Evolutionary conservation across 345 rosid species (phyloP), one percentile per base, ranked within the genome.

Genomic region (Citrus hindsii): DNA sequence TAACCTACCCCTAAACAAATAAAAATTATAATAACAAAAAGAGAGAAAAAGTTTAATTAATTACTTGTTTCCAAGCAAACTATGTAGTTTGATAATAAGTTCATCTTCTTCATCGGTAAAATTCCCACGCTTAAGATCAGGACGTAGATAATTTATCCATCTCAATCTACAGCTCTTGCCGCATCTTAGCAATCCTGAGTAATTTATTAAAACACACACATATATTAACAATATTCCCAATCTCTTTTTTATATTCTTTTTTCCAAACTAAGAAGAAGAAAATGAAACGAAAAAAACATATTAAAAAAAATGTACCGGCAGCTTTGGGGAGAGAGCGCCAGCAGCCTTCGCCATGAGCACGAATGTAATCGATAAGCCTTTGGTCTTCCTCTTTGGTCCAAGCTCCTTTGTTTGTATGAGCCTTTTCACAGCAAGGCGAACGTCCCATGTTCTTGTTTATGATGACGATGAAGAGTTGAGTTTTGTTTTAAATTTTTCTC

Each of bases 311-410:
- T 13, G n/a, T 18, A 53, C 58, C 98, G 19, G 98, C 98, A 13
- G 98, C 81, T 85, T 88, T 92, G 4, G 98, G 98, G 21, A 92
- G 95, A 35, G 98, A 94, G 21, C 97, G 93, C 98, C 98, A 94
- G 82, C 94, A 90, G 58, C 98, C 97, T 82, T 94, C 97, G 28
- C 98, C 98, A 28, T 94, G 92, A 58, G 67, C 55, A 48, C 94
- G 90, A 77, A 94, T 94, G 63, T 92, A 90, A 63, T 89, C 89
- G 74, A 90, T 75, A 64, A 94, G 94, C 74, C 93, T 92, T 69
- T 88, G 91, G 67, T 93, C 98, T 83, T 93, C 98, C 27, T 93
- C 98, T 79, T 90, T 93, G 56, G 93, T 92, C 98, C 98, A 94
- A 3, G 98, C 97, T 24, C 98, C 98, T 80, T 94, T 94, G 83